Evolutionary conservation across 2,329 filamentous ascomycete genomes (phyloP), one percentile per base, ranked within the genome.

Genomic region (Phyllosticta ampelicida): DNA sequence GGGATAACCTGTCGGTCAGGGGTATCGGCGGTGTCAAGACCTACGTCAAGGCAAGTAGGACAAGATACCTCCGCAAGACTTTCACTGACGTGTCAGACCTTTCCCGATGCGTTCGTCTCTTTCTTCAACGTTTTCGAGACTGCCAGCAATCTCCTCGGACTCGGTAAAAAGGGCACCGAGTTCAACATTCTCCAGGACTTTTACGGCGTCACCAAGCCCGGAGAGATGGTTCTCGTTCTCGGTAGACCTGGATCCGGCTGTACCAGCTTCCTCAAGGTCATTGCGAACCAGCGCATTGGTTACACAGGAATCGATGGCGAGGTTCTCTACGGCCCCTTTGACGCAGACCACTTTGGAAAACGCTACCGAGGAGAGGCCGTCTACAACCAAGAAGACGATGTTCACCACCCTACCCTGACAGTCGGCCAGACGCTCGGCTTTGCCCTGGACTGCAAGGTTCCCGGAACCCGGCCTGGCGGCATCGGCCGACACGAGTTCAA

Each of bases 381-480:
- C 4, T 95, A 95, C 75, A 92, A 90, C 66, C 84, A 88, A 64
- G 88, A 92, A 70, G 89, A 95, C 63, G 90, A 96, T 64, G 79
- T 92, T 20, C 90, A 96, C 65, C 86, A 90, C 64, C 83, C 90
- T 0, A 94, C 89, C 0, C 77, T 96, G 21, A 94, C 90, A 0
- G 91, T 96, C 2, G 86, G 88, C 57, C 89, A 96, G 69, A 96
- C 91, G 0, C 80, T 96, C 0, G 85, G 82, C 0, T 96, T 96
- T 67, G 90, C 90, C 0, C 75, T 95, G 3, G 87, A 94, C 66
- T 88, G 86, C 29, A 95, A 95, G 73, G 86, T 89, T 13, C 90
- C 91, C 5, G 85, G 86, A 16, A 90, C 91, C 71, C 79, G 89
- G 52, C 87, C 89, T 0, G 82, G 79, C 3, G 89, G 88, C 20